A percentile compares a stretch with the other conserved stretches of the same genome.
Conservation (phyloP, 2,329 filamentous ascomycete genomes). For the Botrytis elliptica region DNA sequence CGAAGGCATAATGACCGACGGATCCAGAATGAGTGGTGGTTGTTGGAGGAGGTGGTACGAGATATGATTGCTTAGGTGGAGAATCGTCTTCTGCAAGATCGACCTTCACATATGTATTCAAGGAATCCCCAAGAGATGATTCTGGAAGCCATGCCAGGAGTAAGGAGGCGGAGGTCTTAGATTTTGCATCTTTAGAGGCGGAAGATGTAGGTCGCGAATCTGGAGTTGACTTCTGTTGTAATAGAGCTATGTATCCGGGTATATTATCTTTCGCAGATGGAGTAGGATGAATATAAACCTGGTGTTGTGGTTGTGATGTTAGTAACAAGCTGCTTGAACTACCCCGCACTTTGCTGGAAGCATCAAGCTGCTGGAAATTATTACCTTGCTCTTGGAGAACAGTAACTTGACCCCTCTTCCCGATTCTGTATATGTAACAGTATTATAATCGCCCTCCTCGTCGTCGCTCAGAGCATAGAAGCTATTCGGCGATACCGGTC, state of each 20-base stretch:
- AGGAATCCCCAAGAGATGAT: constrained; percentile 78
- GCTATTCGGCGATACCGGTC: constrained; percentile 70
- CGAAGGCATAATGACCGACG: constrained; percentile 82
- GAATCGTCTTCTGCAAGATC: constrained; percentile 80
- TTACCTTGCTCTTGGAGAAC: constrained; percentile 93
- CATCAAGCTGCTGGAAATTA: constrained; percentile 28
- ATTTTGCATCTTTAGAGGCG: constrained; percentile 44
- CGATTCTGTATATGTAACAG: constrained; percentile 75
- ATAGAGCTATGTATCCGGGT: constrained; percentile 83
- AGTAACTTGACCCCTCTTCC: constrained; percentile 88
- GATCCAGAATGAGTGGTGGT: constrained; percentile 72
- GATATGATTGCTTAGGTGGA: constrained; percentile 80
- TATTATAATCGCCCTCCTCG: constrained; percentile 93
- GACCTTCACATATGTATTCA: constrained; percentile 91
- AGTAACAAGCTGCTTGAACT: constrained; percentile 2
- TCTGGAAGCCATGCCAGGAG: constrained; percentile 94
- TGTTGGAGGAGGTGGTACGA: constrained; percentile 88
- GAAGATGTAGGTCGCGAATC: constrained; percentile 34
- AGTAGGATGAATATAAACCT: constrained; percentile 96
- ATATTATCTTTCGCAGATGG: constrained; percentile 95
- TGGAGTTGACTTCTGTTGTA: constrained; percentile 74
- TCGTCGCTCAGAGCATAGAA: constrained; percentile 97
- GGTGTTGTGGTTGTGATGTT: constrained; percentile 30
- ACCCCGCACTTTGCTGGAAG: constrained; percentile 22
- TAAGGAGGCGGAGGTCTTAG: constrained; percentile 65